Evolutionary conservation across 208 protist genomes (phyloP).

Genomic region (Strigomonas culicis): DNA sequence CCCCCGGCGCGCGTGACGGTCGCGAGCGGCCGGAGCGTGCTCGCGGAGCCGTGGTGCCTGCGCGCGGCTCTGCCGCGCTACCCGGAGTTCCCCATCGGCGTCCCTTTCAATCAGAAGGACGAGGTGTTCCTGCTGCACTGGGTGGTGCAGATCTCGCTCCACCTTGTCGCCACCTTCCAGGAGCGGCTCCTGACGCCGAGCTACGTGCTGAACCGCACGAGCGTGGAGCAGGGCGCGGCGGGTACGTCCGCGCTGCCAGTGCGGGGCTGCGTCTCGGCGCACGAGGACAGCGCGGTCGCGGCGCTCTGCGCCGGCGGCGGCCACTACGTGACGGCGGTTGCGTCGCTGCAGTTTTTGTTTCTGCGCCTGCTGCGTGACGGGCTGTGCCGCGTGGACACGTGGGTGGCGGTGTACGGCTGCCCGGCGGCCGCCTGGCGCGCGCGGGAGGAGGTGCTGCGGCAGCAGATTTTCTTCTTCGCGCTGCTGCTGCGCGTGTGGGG

Average conservation of each 20-base stretch:
- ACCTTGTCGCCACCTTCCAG: constrained; percentile 74
- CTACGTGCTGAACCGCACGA: constrained; percentile 57
- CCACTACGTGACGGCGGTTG: constrained; percentile 69
- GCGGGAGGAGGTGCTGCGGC: constrained; percentile 50
- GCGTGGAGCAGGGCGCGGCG: constrained; percentile 17
- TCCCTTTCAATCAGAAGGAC: constrained; percentile 50
- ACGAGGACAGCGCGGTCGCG: constrained; percentile 58
- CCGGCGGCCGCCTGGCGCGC: constrained; percentile 33
- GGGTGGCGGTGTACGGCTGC: constrained; percentile 59
- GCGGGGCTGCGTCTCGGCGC: constrained; percentile 55
- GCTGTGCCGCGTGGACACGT: constrained; percentile 59
- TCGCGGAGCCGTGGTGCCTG: constrained; percentile 28
- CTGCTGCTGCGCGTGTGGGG: constrained; percentile 70
- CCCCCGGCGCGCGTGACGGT: neutral
- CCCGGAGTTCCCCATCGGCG: constrained; percentile 43
- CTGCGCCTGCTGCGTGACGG: constrained; percentile 71
- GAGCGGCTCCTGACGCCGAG: constrained; percentile 69
- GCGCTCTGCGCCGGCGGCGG: constrained; percentile 60
- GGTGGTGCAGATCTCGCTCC: constrained; percentile 70
- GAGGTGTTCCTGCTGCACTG: constrained; percentile 84
- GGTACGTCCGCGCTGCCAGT: constrained; percentile 11
- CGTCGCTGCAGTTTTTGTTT: constrained; percentile 72
- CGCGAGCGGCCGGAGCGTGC: neutral
- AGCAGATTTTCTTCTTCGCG: constrained; percentile 86
- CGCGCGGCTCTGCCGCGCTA: constrained; percentile 32